phyloP scores from a whole-genome alignment of 2,329 filamentous ascomycete genomes.

The Neonectria punicea region DNA sequence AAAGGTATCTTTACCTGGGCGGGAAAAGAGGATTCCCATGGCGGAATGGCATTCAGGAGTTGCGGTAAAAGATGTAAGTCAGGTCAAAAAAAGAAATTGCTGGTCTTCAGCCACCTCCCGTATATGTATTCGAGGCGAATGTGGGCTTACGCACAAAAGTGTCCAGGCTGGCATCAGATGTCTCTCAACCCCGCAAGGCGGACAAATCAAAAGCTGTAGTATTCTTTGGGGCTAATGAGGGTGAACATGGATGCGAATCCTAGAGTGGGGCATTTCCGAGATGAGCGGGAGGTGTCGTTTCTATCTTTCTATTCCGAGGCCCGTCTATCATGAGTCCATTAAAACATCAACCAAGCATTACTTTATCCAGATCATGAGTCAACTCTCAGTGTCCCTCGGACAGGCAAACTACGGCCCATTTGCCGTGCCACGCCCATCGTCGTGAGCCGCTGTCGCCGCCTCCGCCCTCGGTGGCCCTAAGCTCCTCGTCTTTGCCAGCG shows the following conservation, averaged over 20 bases:
- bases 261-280: slow-evolving; percentile 8
- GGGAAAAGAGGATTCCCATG: slow-evolving; percentile 34
- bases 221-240: not conserved
- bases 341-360: slow-evolving; percentile 18
- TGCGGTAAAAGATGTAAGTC: not conserved
- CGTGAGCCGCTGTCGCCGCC: slow-evolving; percentile 77
- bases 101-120: too few relatives aligned
- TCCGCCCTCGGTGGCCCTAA: slow-evolving; percentile 74
- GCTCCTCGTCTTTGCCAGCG: slow-evolving; percentile 82
- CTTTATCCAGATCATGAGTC: not conserved
- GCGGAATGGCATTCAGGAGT: not conserved
- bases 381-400: slow-evolving; percentile 47
- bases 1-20: slow-evolving; percentile 17
- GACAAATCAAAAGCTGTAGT: slow-evolving; percentile 1
- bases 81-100: not conserved
- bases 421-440: slow-evolving; percentile 95
- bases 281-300: not conserved
- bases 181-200: not conserved
- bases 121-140: too few relatives aligned
- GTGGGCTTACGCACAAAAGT: too few relatives aligned
- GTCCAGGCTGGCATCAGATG: not conserved
- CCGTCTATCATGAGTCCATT: slow-evolving; percentile 24
- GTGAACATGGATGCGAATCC: slow-evolving; percentile 5
- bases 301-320: slow-evolving; percentile 10
- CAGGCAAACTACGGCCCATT: slow-evolving; percentile 88